These are phyloP conservation scores for Endocalyx cinctus DNA, from an alignment of 2,329 filamentous ascomycete genomes.

Conservation along the genomic window DNA sequence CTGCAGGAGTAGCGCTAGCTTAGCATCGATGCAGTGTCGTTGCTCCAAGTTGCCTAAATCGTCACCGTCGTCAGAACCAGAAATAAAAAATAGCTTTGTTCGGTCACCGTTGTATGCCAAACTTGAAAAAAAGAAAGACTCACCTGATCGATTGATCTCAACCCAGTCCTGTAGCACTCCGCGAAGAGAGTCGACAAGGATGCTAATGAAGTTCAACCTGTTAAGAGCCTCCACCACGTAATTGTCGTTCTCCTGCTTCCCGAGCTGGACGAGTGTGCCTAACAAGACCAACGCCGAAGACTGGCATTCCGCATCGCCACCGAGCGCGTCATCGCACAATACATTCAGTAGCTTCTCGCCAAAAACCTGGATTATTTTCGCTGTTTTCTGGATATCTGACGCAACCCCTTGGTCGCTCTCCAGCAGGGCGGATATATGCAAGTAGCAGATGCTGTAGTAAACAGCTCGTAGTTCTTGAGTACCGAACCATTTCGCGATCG, in stretches of 20 bases:
- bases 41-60: constrained; percentile 35
- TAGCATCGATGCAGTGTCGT: constrained; percentile 59
- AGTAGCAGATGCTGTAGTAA: constrained; percentile 89
- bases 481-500: constrained; percentile 69
- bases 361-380: constrained; percentile 63
- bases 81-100: constrained; percentile 24
- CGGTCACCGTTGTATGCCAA: constrained; percentile 11
- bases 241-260: constrained; percentile 64
- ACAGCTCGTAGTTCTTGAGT: constrained; percentile 70
- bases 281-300: constrained; percentile 84
- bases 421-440: constrained; percentile 70
- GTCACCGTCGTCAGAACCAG: constrained; percentile 9
- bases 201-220: constrained; percentile 83
- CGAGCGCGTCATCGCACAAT: constrained; percentile 88
- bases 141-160: constrained; percentile 53
- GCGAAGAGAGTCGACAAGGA: constrained; percentile 84
- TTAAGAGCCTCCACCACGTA: constrained; percentile 76
- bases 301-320: constrained; percentile 75
- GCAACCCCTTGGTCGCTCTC: constrained; percentile 45
- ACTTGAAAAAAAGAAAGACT: constrained; percentile 14
- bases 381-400: constrained; percentile 53
- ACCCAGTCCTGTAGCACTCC: constrained; percentile 70
- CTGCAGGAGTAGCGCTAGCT: constrained; percentile 76
- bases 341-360: constrained; percentile 80
- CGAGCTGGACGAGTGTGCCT: constrained; percentile 69